These are phyloP conservation scores for Blastobotrys niveus DNA, from an alignment of 1,139 yeast genomes.

Conservation along the genomic window DNA sequence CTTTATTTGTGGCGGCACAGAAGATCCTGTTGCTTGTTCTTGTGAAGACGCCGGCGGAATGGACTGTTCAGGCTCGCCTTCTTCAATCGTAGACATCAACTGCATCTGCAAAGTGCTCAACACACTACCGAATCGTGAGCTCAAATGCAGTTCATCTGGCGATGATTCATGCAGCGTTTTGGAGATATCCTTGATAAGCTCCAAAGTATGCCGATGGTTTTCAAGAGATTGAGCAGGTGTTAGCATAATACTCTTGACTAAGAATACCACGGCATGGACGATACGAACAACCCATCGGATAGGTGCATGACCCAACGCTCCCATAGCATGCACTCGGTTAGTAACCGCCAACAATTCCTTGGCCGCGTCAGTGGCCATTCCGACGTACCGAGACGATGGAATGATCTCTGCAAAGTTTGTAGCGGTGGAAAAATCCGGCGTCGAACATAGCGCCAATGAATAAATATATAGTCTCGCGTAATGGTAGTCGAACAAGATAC, in stretches of 20 bases:
- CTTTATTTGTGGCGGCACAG: background rate
- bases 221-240: slow-evolving; percentile 43
- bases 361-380: slow-evolving; percentile 78
- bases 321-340: slow-evolving; percentile 57
- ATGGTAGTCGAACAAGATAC: slow-evolving; percentile 73
- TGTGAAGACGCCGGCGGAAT: background rate
- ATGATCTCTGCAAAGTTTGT: slow-evolving; percentile 57
- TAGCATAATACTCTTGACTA: slow-evolving; percentile 65
- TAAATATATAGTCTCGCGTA: slow-evolving; percentile 79
- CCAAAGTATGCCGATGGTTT: slow-evolving; percentile 55
- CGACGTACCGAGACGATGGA: slow-evolving; percentile 70
- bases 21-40: background rate
- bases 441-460: slow-evolving; percentile 57
- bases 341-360: slow-evolving; percentile 72
- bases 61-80: background rate
- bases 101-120: slow-evolving; percentile 73
- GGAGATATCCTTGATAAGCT: slow-evolving; percentile 67
- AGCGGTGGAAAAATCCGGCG: slow-evolving; percentile 36
- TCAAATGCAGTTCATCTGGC: slow-evolving; percentile 82
- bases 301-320: slow-evolving; percentile 71
- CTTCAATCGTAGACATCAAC: slow-evolving; percentile 41
- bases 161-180: slow-evolving; percentile 72
- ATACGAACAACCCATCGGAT: slow-evolving; percentile 85
- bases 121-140: slow-evolving; percentile 76
- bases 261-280: slow-evolving; percentile 85